Conservation (phyloP, 2,329 filamentous ascomycete genomes). For the Aspergillus sp. region DNA sequence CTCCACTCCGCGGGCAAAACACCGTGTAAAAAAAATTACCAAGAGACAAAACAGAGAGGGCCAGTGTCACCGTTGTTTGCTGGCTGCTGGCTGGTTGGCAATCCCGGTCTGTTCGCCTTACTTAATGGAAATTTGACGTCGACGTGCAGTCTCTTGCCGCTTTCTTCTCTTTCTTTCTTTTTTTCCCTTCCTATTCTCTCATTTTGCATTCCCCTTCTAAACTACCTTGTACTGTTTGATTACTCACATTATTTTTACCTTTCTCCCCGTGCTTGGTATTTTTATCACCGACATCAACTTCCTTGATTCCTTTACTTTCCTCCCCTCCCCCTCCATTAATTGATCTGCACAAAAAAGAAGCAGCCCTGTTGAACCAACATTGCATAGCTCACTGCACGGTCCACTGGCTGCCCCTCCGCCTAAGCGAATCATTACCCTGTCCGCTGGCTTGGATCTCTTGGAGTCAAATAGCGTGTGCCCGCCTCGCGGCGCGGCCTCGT, state of each 20-base stretch:
- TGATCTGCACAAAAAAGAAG: background rate
- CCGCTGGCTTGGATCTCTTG: constrained; percentile 10
- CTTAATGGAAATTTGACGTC: constrained; percentile 13
- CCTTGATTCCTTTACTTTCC: background rate
- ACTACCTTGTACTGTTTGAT: no score
- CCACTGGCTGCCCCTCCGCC: background rate
- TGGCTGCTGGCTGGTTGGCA: background rate
- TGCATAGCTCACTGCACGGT: background rate
- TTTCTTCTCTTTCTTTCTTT: constrained; percentile 1
- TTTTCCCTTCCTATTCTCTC: background rate
- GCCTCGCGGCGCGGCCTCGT: constrained; percentile 16
- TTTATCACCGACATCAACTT: background rate
- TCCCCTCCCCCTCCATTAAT: background rate
- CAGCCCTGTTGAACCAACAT: constrained; percentile 1
- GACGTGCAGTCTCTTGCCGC: background rate
- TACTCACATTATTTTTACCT: background rate
- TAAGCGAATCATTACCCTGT: constrained; percentile 4
- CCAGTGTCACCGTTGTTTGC: background rate
- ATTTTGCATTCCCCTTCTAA: no score
- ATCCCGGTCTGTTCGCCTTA: background rate
- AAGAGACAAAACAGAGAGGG: background rate
- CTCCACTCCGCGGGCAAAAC: background rate
- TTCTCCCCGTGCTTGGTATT: background rate
- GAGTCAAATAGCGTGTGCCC: constrained; percentile 15
- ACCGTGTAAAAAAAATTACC: background rate